A percentile compares a stretch with the other conserved stretches of the same genome.
Conservation (phyloP, 2,329 filamentous ascomycete genomes). For the Parastagonospora avenae region DNA sequence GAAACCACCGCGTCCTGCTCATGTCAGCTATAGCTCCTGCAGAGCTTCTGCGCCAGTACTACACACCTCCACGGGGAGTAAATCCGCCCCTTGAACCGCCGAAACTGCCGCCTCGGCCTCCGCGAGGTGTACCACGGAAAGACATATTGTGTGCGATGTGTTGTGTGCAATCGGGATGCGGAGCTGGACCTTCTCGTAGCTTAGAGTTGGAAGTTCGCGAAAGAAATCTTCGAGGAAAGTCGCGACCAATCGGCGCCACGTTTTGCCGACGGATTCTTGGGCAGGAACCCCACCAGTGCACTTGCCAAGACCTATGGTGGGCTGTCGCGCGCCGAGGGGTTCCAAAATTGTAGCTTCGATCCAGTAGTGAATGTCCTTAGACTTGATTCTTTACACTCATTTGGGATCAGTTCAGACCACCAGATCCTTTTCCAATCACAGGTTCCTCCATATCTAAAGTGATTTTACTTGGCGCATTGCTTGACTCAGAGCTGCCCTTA, state of each 20-base stretch:
- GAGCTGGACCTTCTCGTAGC: conserved; percentile 20
- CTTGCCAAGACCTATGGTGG: conserved; percentile 24
- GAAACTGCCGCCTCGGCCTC: conserved; percentile 51
- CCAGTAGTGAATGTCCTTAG: conserved; percentile 8
- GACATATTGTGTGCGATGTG: conserved; percentile 58
- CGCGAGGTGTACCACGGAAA: conserved; percentile 58
- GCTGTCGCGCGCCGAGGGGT: conserved; percentile 27
- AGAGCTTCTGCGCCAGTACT: conserved; percentile 18
- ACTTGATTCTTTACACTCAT: conserved; percentile 7
- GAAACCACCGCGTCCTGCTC: conserved; percentile 46
- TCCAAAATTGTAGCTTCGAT: conserved; percentile 30
- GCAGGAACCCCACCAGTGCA: conserved; percentile 32
- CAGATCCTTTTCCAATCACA: background rate
- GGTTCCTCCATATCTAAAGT: conserved; percentile 5
- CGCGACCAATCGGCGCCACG: conserved; percentile 31
- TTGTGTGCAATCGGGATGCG: conserved; percentile 34
- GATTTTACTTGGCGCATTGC: conserved; percentile 14
- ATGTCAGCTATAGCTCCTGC: conserved; percentile 35
- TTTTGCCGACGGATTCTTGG: conserved; percentile 26
- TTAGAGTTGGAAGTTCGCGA: conserved; percentile 30
- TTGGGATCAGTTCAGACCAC: conserved; percentile 6
- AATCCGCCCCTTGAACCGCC: conserved; percentile 59
- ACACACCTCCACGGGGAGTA: conserved; percentile 56
- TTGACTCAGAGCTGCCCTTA: conserved; percentile 35
- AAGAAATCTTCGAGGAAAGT: conserved; percentile 31